These are phyloP conservation scores for Triglochin maritima DNA, from an alignment of 106 monocot genomes.

Conservation along the genomic window DNA sequence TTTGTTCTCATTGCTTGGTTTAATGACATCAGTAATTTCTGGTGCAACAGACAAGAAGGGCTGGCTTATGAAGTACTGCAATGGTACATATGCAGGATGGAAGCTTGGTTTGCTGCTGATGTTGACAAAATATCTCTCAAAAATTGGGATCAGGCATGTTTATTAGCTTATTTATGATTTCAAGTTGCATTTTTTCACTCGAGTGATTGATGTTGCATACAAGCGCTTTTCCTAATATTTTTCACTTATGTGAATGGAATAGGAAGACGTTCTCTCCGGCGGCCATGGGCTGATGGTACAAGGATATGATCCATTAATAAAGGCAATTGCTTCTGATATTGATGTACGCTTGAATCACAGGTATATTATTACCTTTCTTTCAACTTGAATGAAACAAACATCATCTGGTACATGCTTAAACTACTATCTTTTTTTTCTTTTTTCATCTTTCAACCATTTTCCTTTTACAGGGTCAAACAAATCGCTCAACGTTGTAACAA, in stretches of 20 bases:
- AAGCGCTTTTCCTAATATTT: not conserved
- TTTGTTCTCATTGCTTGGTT: not conserved
- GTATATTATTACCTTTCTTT: conserved; percentile 12
- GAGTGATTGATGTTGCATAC: too few relatives aligned
- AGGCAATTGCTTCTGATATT: conserved; percentile 66
- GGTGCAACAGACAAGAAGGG: conserved; percentile 51
- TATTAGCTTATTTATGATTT: not conserved
- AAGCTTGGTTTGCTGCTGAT: conserved; percentile 99
- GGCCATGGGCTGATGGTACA: conserved; percentile 97
- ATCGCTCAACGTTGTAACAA: conserved; percentile 43
- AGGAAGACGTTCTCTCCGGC: conserved; percentile 89
- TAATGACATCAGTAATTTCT: not conserved
- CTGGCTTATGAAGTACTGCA: conserved; percentile 77
- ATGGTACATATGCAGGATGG: conserved; percentile 97
- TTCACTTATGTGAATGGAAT: conserved; percentile 3
- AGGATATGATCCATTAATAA: conserved; percentile 81
- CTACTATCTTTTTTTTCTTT: not conserved
- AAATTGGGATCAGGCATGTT: conserved; percentile 82
- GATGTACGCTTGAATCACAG: conserved; percentile 80
- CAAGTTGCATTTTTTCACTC: too few relatives aligned
- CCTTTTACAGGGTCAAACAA: conserved; percentile 43
- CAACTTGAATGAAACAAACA: too few relatives aligned
- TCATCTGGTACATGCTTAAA: not conserved
- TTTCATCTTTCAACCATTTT: not conserved
- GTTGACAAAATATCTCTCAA: conserved; percentile 73